A percentile compares a stretch with the other conserved stretches of the same genome.
These are phyloP conservation scores for Cutaneotrichosporon mucoides DNA, from an alignment of 1,284 basidiomycete genomes.

Conservation along the genomic window DNA sequence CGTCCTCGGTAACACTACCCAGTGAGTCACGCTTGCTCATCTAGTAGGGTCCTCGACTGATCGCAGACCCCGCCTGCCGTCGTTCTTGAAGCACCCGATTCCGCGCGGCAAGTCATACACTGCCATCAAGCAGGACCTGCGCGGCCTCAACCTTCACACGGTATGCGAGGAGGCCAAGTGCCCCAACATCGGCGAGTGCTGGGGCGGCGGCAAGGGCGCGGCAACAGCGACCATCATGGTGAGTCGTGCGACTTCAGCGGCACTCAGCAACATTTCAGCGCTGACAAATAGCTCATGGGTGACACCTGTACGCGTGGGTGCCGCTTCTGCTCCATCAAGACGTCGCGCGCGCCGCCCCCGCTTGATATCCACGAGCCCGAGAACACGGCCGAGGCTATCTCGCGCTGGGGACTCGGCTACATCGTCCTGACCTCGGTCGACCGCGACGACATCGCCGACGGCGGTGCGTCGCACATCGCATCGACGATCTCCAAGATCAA, in stretches of 20 bases:
- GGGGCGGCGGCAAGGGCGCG: conserved; percentile 83
- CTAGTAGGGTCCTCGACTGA: conserved; percentile 6
- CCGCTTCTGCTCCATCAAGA: conserved; percentile 97
- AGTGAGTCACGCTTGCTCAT: conserved; percentile 52
- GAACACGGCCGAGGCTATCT: conserved; percentile 96
- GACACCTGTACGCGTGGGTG: conserved; percentile 98
- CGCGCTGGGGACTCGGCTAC: conserved; percentile 96
- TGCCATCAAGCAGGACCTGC: conserved; percentile 90
- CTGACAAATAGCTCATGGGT: conserved; percentile 78
- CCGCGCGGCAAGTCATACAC: conserved; percentile 85
- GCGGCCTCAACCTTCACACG: conserved; percentile 86
- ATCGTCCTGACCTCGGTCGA: conserved; percentile 97
- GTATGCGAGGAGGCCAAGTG: conserved; percentile 99
- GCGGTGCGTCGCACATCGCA: conserved; percentile 90
- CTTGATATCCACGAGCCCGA: conserved; percentile 96
- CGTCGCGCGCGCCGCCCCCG: conserved; percentile 78
- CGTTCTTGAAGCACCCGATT: conserved; percentile 87
- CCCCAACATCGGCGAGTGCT: conserved; percentile 99
- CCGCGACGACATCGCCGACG: conserved; percentile 89
- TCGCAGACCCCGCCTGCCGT: conserved; percentile 77
- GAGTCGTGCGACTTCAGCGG: not conserved
- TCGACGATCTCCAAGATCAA: conserved; percentile 94
- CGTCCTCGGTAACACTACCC: conserved; percentile 70
- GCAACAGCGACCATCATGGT: conserved; percentile 99
- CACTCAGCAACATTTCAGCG: too few species aligned